phyloP scores from a whole-genome alignment of 2,329 filamentous ascomycete species.

The Microcyclospora pomicola region DNA sequence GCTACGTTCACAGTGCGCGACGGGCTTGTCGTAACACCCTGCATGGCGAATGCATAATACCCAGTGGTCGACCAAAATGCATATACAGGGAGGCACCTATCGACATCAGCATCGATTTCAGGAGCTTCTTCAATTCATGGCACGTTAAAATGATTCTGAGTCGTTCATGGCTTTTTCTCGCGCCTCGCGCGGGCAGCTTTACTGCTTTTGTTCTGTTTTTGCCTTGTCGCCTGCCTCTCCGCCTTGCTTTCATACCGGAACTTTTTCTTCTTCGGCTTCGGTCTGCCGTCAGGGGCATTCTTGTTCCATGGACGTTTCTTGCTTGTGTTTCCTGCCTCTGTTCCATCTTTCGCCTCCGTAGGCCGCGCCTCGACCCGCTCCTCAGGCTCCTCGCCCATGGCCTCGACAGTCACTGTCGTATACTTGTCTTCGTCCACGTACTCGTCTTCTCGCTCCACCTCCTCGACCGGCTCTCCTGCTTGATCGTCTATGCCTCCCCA shows the following conservation, averaged over 20 bases:
- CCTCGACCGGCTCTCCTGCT: slow-evolving; percentile 5
- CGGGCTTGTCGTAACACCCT: no score
- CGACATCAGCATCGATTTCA: not conserved
- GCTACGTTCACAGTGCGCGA: no score
- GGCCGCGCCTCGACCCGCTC: slow-evolving; percentile 21
- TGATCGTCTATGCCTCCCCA: slow-evolving; percentile 9
- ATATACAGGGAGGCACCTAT: not conserved
- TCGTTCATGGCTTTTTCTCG: not conserved
- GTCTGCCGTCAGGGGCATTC: slow-evolving; percentile 32
- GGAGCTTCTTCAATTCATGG: no score
- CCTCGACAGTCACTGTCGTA: slow-evolving; percentile 87
- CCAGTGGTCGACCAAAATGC: not conserved
- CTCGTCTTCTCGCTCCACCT: slow-evolving; percentile 53
- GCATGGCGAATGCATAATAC: slow-evolving; percentile 1
- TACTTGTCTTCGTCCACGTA: slow-evolving; percentile 95
- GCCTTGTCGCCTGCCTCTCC: slow-evolving; percentile 52
- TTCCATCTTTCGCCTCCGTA: slow-evolving; percentile 21
- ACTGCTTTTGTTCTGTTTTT: slow-evolving; percentile 56
- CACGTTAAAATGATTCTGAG: no score
- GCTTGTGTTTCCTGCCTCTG: slow-evolving; percentile 7
- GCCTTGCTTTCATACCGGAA: slow-evolving; percentile 86
- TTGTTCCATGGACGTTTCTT: slow-evolving; percentile 37
- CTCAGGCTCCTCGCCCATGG: slow-evolving; percentile 47
- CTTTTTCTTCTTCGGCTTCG: slow-evolving; percentile 64
- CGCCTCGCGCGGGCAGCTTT: slow-evolving; percentile 48